These are phyloP conservation scores for Combretum micranthum DNA, from an alignment of 345 rosid genomes.

Conservation along the genomic window DNA sequence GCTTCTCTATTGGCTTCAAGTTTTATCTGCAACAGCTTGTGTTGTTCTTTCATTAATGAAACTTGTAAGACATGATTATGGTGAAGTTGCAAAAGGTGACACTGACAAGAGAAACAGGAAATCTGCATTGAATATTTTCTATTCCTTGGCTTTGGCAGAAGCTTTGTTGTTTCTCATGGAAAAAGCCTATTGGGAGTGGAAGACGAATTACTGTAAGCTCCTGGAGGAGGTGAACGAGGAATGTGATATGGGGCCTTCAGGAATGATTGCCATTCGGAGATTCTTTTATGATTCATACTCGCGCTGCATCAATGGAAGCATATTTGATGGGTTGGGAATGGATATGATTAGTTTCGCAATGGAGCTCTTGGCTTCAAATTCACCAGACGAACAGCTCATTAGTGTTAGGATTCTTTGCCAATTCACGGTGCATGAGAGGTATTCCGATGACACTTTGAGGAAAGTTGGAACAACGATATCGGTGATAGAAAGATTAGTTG, in stretches of 20 bases:
- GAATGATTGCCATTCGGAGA: slow-evolving; percentile 53
- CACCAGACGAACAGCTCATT: slow-evolving; percentile 80
- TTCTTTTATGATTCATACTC: slow-evolving; percentile 91
- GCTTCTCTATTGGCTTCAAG: slow-evolving; percentile 83
- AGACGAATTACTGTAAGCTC: slow-evolving; percentile 30
- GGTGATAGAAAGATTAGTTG: slow-evolving; percentile 67
- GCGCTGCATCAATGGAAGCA: slow-evolving; percentile 67
- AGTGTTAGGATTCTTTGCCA: slow-evolving; percentile 65
- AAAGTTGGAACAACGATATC: slow-evolving; percentile 65
- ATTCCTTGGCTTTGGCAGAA: slow-evolving; percentile 72
- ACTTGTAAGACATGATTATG: slow-evolving; percentile 66
- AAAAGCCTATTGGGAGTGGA: slow-evolving; percentile 82
- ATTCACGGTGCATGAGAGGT: slow-evolving; percentile 31
- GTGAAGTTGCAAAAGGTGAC: slow-evolving; percentile 59
- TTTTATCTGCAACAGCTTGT: slow-evolving; percentile 68
- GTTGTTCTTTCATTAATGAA: slow-evolving; percentile 65
- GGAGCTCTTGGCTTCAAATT: slow-evolving; percentile 63
- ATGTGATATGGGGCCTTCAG: slow-evolving; percentile 61
- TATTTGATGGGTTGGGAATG: slow-evolving; percentile 87
- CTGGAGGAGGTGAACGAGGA: slow-evolving; percentile 65
- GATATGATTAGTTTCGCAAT: slow-evolving; percentile 69
- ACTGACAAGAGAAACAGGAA: slow-evolving; percentile 63
- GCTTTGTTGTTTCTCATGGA: slow-evolving; percentile 75
- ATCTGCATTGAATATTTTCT: slow-evolving; percentile 66
- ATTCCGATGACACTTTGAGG: slow-evolving; percentile 70